Conservation (phyloP, 352 stramenopile species). For the Globisporangium camurandrum region DNA sequence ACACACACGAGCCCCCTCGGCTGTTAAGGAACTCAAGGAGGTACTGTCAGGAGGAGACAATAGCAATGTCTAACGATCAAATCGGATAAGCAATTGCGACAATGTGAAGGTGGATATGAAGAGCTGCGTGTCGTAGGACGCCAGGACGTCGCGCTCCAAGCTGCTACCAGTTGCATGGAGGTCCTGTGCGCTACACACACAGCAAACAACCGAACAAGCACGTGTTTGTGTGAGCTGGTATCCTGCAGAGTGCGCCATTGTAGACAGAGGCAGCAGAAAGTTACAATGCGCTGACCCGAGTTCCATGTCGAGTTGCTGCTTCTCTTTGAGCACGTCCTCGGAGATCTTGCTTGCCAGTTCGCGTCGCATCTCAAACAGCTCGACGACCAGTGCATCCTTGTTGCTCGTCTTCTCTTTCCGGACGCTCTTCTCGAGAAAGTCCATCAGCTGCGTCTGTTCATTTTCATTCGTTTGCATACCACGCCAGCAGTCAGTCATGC, state of each 20-base stretch:
- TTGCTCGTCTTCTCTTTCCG: conserved; percentile 57
- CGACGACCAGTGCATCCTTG: conserved; percentile 39
- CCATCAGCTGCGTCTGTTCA: conserved; percentile 37
- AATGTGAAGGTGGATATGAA: conserved; percentile 42
- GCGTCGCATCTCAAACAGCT: conserved; percentile 61
- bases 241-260: not conserved
- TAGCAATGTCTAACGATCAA: not conserved
- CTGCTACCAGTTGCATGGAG: conserved; percentile 2
- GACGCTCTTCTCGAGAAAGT: conserved; percentile 47
- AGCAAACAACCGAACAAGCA: too few relatives aligned
- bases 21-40: too few relatives aligned
- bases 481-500: not conserved
- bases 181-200: conserved; percentile 1
- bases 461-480: too few relatives aligned
- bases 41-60: too few relatives aligned
- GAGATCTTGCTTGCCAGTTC: conserved; percentile 66
- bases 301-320: conserved; percentile 54
- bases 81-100: not conserved
- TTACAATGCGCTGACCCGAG: conserved; percentile 22
- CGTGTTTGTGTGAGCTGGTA: too few relatives aligned
- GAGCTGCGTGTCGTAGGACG: conserved; percentile 61
- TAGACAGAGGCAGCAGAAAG: conserved; percentile 1
- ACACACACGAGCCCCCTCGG: not conserved
- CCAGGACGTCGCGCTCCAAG: conserved; percentile 47
- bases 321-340: conserved; percentile 61